These are phyloP conservation scores for Blastosporella zonata DNA, from an alignment of 1,284 basidiomycete species.

Conservation along the genomic window DNA sequence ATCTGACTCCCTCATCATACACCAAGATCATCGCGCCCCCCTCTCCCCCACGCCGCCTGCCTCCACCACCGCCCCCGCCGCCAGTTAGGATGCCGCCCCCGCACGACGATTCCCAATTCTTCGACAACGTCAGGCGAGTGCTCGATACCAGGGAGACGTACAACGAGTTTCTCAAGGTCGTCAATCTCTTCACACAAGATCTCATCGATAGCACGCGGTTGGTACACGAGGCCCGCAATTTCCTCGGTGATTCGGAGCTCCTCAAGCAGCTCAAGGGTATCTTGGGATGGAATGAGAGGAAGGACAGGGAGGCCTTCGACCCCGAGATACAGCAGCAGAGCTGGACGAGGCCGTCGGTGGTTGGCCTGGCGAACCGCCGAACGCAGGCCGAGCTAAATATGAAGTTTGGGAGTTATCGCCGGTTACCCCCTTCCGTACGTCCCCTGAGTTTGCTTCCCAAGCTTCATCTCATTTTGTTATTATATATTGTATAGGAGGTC, in stretches of 20 bases:
- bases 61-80: constrained; percentile 31
- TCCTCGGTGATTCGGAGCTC: constrained; percentile 72
- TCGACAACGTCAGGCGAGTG: constrained; percentile 88
- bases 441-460: not conserved
- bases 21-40: constrained; percentile 27
- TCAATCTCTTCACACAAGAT: constrained; percentile 95
- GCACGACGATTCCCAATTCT: constrained; percentile 85
- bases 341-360: constrained; percentile 42
- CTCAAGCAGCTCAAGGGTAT: constrained; percentile 85
- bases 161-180: constrained; percentile 94
- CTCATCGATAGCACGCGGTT: constrained; percentile 87
- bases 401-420: constrained; percentile 85
- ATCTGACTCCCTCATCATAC: constrained; percentile 32
- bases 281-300: constrained; percentile 84
- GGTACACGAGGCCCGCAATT: constrained; percentile 64
- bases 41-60: constrained; percentile 29
- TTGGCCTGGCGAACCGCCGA: constrained; percentile 45
- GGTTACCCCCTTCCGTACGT: constrained; percentile 75
- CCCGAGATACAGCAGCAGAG: constrained; percentile 43
- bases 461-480: constrained; percentile 7
- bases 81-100: constrained; percentile 33
- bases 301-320: constrained; percentile 52
- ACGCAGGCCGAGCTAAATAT: constrained; percentile 58
- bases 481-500: constrained; percentile 57
- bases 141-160: constrained; percentile 89